Conservation (phyloP, 2,329 filamentous ascomycete species). For the Colletotrichum falcatum region DNA sequence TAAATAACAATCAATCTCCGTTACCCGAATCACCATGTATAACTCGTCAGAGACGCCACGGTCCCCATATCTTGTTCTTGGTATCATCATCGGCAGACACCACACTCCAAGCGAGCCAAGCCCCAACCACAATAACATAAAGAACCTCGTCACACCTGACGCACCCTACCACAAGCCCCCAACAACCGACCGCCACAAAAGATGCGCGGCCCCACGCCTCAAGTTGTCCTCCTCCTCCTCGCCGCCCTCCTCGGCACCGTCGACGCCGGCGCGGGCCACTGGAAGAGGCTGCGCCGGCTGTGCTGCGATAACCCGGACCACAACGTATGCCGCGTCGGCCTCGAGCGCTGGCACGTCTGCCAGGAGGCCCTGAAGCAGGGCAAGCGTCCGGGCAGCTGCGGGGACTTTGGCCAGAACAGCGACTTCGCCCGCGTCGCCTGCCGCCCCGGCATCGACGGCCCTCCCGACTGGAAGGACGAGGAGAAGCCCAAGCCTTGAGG, state of each 20-base stretch:
- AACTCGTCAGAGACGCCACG: too few relatives aligned
- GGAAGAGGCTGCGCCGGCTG: not conserved
- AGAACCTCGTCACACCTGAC: not conserved
- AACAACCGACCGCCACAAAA: too few relatives aligned
- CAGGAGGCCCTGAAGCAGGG: not conserved
- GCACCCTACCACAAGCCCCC: not conserved
- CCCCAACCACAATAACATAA: not conserved
- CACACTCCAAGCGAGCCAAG: not conserved
- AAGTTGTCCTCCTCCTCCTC: not conserved
- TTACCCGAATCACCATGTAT: not conserved
- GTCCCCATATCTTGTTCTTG: too few relatives aligned
- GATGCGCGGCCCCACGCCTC: not conserved
- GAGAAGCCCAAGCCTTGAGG: slow-evolving; percentile 5
- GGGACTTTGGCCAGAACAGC: not conserved
- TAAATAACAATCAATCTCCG: not conserved
- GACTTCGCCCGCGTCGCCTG: not conserved
- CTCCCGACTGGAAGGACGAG: slow-evolving; percentile 7
- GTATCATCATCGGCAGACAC: not conserved
- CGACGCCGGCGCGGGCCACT: not conserved
- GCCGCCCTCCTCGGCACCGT: not conserved
- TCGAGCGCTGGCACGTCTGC: slow-evolving; percentile 2
- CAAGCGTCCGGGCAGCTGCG: not conserved
- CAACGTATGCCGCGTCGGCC: not conserved
- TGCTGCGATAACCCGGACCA: slow-evolving; percentile 2
- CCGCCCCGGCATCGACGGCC: slow-evolving; percentile 16